A percentile compares a stretch with the other conserved stretches of the same genome.
Conservation (phyloP, 768 basidiomycete genomes). For the Boletus subparvulus region DNA sequence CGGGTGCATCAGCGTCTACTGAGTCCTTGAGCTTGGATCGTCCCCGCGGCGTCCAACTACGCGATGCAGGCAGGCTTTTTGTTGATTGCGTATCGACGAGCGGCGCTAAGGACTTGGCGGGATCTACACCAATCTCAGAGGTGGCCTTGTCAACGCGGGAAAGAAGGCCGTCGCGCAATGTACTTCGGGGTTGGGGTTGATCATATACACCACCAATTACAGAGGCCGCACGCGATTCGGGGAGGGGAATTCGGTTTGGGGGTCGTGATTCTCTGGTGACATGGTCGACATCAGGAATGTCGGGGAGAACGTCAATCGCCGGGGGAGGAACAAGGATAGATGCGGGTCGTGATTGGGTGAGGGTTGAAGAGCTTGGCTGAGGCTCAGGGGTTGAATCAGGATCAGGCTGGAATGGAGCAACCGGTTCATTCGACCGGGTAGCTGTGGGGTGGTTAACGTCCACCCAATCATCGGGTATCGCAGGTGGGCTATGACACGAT, state of each 20-base stretch:
- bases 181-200: slow-evolving; percentile 20
- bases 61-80: slow-evolving; percentile 1
- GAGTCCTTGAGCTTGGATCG: slow-evolving; percentile 5
- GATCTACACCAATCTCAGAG: slow-evolving; percentile 26
- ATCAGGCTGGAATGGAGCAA: slow-evolving; percentile 5
- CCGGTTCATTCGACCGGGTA: slow-evolving; percentile 4
- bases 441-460: slow-evolving; percentile 15
- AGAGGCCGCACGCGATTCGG: slow-evolving; percentile 32
- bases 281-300: slow-evolving; percentile 21
- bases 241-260: slow-evolving; percentile 25
- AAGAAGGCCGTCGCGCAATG: slow-evolving; percentile 11
- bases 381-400: slow-evolving; percentile 4
- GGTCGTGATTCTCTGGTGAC: background rate
- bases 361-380: background rate
- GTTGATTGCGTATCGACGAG: background rate
- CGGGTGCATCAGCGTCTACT: background rate
- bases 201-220: slow-evolving; percentile 29
- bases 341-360: slow-evolving; percentile 10
- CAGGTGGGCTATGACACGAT: slow-evolving; percentile 20
- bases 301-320: slow-evolving; percentile 5
- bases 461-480: slow-evolving; percentile 33
- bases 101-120: slow-evolving; percentile 5
- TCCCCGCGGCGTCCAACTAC: slow-evolving; percentile 1
- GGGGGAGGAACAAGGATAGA: slow-evolving; percentile 15
- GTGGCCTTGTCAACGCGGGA: slow-evolving; percentile 16